Evolutionary conservation across 208 protist species (phyloP), one percentile per base, ranked within the genome.

Genomic region (Leptomonas seymouri): DNA sequence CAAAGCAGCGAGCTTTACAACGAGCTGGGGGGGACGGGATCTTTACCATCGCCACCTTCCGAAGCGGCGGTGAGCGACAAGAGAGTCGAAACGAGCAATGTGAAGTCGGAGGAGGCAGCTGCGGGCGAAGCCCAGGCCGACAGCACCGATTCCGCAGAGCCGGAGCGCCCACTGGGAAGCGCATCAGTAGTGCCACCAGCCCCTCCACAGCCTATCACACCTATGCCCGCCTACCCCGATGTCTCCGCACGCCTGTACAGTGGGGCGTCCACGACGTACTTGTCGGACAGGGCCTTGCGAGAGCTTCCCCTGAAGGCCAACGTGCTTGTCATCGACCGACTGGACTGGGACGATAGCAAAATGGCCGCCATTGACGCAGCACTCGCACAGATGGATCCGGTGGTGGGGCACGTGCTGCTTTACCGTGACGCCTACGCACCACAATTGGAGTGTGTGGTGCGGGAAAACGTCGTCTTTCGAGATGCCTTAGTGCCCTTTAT

Each of bases 261-360:
- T 30, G 72, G 62, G 4, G 78, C 62, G 1, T 42, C 42, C 5
- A 82, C 78, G 20, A 28, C 60, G 25, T 55, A 82, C 58, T 68
- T 78, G 16, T 85, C 67, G 23, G 76, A 73, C 60, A 68, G 71
- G 25, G 70, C 68, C 28, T 44, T 46, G 11, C 50, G 74, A 23
- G 71, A 71, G 5, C 68, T 85, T 41, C 80, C 80, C 9, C 16
- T 58, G 45, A 68, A 50, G 4, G 80, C 71, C n/a, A 81, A 85
- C 71, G 76, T 82, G n/a, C 66, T 82, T 25, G 72, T 85, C 27
- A 57, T 85, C 4, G 72, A 81, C 39, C 67, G 44, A 20, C 45
- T 61, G 2, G 74, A 72, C 39, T 79, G 66, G 66, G 16, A 49
- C 34, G 74, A 74, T 21, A 48, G 41, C 7, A 48, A 25, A n/a